Percentiles rank a stretch among this genome's conserved stretches.
These are phyloP conservation scores for Xylaria multiplex DNA, from an alignment of 2,329 filamentous ascomycete genomes.

Conservation along the genomic window DNA sequence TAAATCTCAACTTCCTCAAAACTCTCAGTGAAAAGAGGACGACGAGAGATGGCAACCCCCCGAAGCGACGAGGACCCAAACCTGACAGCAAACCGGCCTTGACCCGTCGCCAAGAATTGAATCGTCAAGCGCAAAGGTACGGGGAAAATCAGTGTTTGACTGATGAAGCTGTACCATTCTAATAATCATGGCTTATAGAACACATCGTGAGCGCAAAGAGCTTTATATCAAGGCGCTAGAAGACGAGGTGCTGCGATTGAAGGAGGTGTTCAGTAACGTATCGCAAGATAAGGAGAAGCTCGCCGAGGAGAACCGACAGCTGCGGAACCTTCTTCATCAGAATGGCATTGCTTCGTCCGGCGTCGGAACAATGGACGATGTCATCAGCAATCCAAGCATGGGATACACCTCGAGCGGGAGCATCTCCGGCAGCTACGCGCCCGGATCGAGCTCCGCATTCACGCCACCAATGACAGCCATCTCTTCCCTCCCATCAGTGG, in stretches of 20 bases:
- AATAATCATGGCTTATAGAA: conserved; percentile 63
- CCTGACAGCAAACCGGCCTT: conserved; percentile 95
- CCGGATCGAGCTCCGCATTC: conserved; percentile 57
- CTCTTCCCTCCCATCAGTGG: conserved; percentile 55
- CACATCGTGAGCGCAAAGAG: conserved; percentile 96
- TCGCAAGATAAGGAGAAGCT: conserved; percentile 80
- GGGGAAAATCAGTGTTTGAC: conserved; percentile 30
- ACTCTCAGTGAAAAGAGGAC: conserved; percentile 76
- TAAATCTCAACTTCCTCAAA: conserved; percentile 73
- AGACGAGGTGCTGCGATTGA: conserved; percentile 87
- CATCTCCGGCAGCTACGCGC: conserved; percentile 70
- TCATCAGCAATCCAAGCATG: conserved; percentile 57
- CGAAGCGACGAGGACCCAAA: conserved; percentile 92
- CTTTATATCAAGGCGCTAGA: conserved; percentile 94
- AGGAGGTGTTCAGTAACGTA: conserved; percentile 81
- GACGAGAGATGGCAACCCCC: conserved; percentile 85
- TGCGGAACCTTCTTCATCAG: conserved; percentile 68
- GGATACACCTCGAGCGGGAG: conserved; percentile 65
- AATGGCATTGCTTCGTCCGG: conserved; percentile 58
- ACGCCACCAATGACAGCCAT: conserved; percentile 60
- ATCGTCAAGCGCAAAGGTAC: conserved; percentile 94
- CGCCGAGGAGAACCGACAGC: conserved; percentile 79
- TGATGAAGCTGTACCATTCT: conserved; percentile 18
- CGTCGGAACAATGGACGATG: conserved; percentile 54
- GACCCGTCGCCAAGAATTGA: conserved; percentile 91